Evolutionary conservation across 257 asterid species (phyloP), one percentile per base, ranked within the genome.

Genomic region (Catharanthus roseus): DNA sequence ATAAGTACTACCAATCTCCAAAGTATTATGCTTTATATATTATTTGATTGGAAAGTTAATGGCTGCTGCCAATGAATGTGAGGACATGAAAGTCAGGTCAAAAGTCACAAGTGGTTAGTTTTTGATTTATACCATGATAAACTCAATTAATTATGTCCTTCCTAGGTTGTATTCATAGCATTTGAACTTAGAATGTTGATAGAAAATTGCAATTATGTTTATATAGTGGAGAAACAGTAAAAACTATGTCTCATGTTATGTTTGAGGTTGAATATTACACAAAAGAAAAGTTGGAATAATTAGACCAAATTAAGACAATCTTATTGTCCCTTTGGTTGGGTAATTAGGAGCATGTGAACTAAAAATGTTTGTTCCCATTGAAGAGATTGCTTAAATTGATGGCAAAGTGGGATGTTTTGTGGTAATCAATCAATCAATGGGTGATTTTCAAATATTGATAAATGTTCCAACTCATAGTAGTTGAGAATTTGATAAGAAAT

Each of bases 271-370:
- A n/a, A n/a, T n/a, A n/a, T n/a, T n/a, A n/a, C n/a, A n/a, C n/a
- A n/a, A n/a, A n/a, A n/a, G n/a, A n/a, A n/a, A n/a, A n/a, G n/a
- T n/a, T n/a, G n/a, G n/a, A n/a, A n/a, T n/a, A n/a, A n/a, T n/a
- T n/a, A n/a, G n/a, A n/a, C n/a, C n/a, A n/a, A n/a, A n/a, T n/a
- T n/a, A n/a, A n/a, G n/a, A n/a, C n/a, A n/a, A n/a, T n/a, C n/a
- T n/a, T n/a, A n/a, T 42, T 70, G 56, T 45, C 68, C 23, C 8
- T 21, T 28, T 21, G 67, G 54, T 57, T 44, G 68, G 74, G 38
- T 57, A 70, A 70, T 70, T 19, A 70, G 58, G 74, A 57, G 68
- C 57, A 56, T 70, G 45, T 57, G 57, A 41, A 41, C 67, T 23
- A 28, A 26, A 18, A 19, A 9, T 56, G 67, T 41, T 38, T n/a